phyloP scores from a whole-genome alignment of 163 green algal genomes.

The Chloromonas sp. region DNA sequence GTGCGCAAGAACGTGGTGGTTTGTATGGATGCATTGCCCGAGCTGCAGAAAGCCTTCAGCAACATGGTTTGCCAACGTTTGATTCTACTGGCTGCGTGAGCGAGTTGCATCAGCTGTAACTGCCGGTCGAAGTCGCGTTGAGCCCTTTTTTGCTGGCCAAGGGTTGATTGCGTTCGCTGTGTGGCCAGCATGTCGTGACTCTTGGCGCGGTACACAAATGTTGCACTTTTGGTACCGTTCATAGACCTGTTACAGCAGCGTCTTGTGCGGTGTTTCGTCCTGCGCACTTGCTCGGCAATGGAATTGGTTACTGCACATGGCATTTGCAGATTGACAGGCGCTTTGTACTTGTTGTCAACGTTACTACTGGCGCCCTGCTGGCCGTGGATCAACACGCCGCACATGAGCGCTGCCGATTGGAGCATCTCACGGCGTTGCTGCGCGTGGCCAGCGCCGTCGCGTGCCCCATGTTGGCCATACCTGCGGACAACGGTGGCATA shows the following conservation, averaged over 20 bases:
- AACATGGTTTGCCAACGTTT: too few species aligned
- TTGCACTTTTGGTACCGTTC: not conserved
- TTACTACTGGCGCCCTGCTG: slow-evolving; percentile 32
- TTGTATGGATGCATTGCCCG: too few species aligned
- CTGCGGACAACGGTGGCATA: too few species aligned
- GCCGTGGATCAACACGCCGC: slow-evolving; percentile 80
- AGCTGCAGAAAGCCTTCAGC: too few species aligned
- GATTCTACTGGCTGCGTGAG: too few species aligned
- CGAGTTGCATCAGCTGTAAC: too few species aligned
- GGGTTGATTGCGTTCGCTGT: not conserved
- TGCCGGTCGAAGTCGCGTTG: not conserved
- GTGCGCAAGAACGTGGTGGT: not conserved
- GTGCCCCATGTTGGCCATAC: too few species aligned
- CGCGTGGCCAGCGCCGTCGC: too few species aligned
- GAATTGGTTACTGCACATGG: not conserved
- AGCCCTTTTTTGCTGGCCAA: not conserved
- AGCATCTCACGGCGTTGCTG: slow-evolving; percentile 52
- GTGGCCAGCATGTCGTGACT: not conserved
- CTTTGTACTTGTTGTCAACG: slow-evolving; percentile 48
- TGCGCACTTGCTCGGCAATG: not conserved
- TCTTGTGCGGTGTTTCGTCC: not conserved
- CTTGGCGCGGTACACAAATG: not conserved
- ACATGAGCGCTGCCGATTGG: slow-evolving; percentile 81
- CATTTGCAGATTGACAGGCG: slow-evolving; percentile 54
- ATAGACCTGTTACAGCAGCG: not conserved